Conservation (phyloP, 257 asterid species). For the Solanum bukasovii region DNA sequence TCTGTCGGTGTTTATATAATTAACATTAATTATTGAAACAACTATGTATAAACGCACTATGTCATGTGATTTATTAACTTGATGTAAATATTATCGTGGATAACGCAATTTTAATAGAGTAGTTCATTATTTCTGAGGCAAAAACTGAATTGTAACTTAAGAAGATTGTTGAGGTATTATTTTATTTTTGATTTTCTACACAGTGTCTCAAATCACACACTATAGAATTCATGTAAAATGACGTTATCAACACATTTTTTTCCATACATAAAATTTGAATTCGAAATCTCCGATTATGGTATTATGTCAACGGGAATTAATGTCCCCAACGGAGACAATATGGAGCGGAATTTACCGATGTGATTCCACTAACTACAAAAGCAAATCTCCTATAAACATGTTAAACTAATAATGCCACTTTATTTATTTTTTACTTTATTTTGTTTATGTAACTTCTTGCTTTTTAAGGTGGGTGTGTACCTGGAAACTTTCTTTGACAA, state of each 20-base stretch:
- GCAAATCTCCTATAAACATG: not conserved
- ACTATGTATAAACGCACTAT: no score
- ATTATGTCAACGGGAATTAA: not conserved
- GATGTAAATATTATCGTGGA: no score
- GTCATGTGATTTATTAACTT: no score
- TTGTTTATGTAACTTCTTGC: not conserved
- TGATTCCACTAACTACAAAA: not conserved
- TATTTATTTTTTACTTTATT: not conserved
- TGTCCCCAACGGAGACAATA: not conserved
- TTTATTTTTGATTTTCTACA: no score
- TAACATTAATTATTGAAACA: no score
- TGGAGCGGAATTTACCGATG: not conserved
- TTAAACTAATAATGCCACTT: not conserved
- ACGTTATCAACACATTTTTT: no score
- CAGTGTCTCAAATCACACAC: rapidly evolving
- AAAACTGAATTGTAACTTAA: not conserved
- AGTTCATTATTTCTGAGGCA: not conserved
- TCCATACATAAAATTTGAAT: no score
- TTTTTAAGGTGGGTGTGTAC: not conserved
- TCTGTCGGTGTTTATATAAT: no score
- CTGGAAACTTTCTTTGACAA: not conserved
- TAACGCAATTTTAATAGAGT: not conserved
- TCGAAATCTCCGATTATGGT: rapidly evolving
- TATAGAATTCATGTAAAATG: no score
- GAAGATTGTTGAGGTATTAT: not conserved